A percentile compares a stretch with the other conserved stretches of the same genome.
Conservation (phyloP, 139 green algal species). For the Chlamydomonas applanata region DNA sequence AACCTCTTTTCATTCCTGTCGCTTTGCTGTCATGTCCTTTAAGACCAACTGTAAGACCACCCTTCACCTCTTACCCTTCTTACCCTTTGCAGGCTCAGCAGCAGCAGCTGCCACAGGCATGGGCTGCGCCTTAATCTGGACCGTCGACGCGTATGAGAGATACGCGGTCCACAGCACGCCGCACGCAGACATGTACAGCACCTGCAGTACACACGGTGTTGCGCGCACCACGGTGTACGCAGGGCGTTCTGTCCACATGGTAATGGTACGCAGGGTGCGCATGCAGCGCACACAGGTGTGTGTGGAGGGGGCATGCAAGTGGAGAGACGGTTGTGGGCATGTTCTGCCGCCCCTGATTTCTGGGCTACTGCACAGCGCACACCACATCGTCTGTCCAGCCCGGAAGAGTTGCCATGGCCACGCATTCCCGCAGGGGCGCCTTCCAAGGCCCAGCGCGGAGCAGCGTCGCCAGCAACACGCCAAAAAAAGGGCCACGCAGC, state of each 20-base stretch:
- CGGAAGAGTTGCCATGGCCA: not conserved
- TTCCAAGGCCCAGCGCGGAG: not conserved
- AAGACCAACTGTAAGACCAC: too few relatives aligned
- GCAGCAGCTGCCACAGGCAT: not conserved
- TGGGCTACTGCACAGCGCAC: too few relatives aligned
- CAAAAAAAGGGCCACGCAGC: not conserved
- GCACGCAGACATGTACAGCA: slow-evolving; percentile 86
- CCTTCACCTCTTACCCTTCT: too few relatives aligned
- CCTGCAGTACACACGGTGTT: slow-evolving; percentile 26
- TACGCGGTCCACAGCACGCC: slow-evolving; percentile 83
- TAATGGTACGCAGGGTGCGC: too few relatives aligned
- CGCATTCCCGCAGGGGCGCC: not conserved
- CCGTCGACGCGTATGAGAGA: slow-evolving; percentile 60
- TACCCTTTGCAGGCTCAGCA: not conserved
- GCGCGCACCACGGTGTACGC: too few relatives aligned
- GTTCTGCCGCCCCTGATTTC: too few relatives aligned
- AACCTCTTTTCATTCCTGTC: not conserved
- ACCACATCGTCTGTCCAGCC: not conserved
- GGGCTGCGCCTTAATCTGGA: not conserved
- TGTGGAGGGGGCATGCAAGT: too few relatives aligned
- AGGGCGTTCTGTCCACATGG: too few relatives aligned
- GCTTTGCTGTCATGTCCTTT: not conserved
- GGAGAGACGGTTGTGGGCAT: too few relatives aligned
- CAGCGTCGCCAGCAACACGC: not conserved
- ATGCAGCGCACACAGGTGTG: too few relatives aligned